A percentile compares a stretch with the other conserved stretches of the same genome.
Evolutionary conservation across 73 alveolate genomes (phyloP).

Genomic region (Paramecium pentaurelia): DNA sequence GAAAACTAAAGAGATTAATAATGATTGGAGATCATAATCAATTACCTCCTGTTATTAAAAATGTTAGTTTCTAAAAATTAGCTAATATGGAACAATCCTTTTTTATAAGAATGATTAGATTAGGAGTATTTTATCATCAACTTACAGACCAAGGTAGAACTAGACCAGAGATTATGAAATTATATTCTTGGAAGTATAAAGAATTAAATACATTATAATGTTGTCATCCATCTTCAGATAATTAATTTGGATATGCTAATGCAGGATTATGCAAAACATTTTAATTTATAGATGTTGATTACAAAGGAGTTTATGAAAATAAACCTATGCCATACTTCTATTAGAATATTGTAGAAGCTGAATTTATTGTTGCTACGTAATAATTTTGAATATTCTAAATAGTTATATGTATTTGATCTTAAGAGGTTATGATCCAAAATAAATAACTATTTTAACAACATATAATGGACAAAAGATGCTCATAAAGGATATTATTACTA

Average conservation of each 20-base stretch:
- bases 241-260: slow-evolving; percentile 50
- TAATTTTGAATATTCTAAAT: neutral
- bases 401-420: slow-evolving; percentile 70
- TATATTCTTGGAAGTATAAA: slow-evolving; percentile 71
- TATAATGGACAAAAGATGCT: slow-evolving; percentile 75
- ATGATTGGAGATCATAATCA: slow-evolving; percentile 89
- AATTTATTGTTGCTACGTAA: slow-evolving; percentile 4
- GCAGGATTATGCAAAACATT: slow-evolving; percentile 62
- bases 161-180: slow-evolving; percentile 69
- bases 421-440: slow-evolving; percentile 68
- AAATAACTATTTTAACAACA: slow-evolving; percentile 67
- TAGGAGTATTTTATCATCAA: slow-evolving; percentile 62
- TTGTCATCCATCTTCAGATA: neutral
- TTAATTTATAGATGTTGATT: slow-evolving; percentile 73
- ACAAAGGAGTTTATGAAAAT: slow-evolving; percentile 64
- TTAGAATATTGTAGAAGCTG: slow-evolving; percentile 72
- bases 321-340: slow-evolving; percentile 65
- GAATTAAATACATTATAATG: slow-evolving; percentile 49
- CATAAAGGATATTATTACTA: slow-evolving; percentile 67
- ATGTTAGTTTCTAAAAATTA: slow-evolving; percentile 64
- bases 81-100: slow-evolving; percentile 73
- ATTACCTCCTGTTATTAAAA: slow-evolving; percentile 89
- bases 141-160: slow-evolving; percentile 74
- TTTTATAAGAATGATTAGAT: slow-evolving; percentile 72
- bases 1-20: slow-evolving; percentile 78